Evolutionary conservation across 306 rosid species (phyloP).

Genomic region (Prunus persica): DNA sequence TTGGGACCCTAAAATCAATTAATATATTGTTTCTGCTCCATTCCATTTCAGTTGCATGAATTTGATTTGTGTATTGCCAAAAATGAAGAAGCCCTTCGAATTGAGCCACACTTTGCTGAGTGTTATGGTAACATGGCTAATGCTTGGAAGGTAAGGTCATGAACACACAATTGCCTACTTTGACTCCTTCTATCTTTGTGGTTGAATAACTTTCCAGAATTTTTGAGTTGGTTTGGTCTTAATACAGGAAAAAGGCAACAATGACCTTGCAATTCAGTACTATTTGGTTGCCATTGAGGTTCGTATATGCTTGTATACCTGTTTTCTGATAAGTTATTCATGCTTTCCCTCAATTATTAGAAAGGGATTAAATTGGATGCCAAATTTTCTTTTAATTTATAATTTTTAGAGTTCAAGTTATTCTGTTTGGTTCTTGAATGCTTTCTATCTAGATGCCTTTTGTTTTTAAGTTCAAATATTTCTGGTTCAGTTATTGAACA

Average conservation of each 20-base stretch:
- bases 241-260: constrained; percentile 59
- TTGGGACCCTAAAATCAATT: neutral
- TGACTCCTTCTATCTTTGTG: neutral
- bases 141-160: constrained; percentile 81
- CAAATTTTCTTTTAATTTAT: neutral
- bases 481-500: neutral
- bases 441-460: neutral
- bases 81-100: constrained; percentile 92
- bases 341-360: neutral
- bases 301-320: constrained; percentile 11
- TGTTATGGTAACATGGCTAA: constrained; percentile 99
- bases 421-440: neutral
- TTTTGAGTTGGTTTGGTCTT: constrained; percentile 6
- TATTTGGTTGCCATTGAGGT: constrained; percentile 97
- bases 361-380: neutral
- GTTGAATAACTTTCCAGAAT: neutral
- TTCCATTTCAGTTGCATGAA: constrained; percentile 67
- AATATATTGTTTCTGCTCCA: neutral
- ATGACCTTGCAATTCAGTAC: constrained; percentile 58
- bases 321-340: neutral
- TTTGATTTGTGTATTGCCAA: constrained; percentile 90
- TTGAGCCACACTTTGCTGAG: constrained; percentile 90
- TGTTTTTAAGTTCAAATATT: neutral
- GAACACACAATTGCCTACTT: neutral
- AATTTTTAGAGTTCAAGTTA: neutral